These are phyloP conservation scores for Oryza officinalis DNA, from an alignment of 176 grass and related monocot genomes.

Conservation along the genomic window DNA sequence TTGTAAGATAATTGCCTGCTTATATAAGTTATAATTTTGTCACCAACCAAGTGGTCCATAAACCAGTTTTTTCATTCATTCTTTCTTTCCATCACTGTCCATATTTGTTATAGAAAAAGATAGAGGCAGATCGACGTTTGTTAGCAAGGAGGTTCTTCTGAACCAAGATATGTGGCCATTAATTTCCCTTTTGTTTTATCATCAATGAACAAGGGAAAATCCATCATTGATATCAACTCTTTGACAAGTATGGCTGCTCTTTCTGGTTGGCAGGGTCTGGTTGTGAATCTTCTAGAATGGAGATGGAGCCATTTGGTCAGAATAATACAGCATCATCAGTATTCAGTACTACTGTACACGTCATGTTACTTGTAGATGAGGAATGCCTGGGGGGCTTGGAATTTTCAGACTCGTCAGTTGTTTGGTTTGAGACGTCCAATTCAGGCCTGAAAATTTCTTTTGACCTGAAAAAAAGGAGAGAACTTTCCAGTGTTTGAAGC, in stretches of 20 bases:
- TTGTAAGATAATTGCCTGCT: not conserved
- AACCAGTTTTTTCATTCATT: not conserved
- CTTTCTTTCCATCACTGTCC: not conserved
- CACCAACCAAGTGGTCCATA: not conserved
- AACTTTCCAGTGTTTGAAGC: not conserved
- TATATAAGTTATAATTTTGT: not conserved
- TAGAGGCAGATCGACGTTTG: not conserved
- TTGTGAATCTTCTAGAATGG: not conserved
- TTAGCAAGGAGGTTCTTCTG: not conserved
- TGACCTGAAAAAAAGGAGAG: not conserved
- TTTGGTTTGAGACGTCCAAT: not conserved
- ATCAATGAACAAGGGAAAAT: not conserved
- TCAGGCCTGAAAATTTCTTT: not conserved
- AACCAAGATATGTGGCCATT: constrained; percentile 32
- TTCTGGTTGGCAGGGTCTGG: constrained; percentile 21
- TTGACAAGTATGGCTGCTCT: not conserved
- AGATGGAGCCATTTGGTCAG: not conserved
- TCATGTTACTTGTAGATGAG: not conserved
- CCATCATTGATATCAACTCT: not conserved
- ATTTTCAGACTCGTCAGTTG: not conserved
- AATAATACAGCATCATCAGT: not conserved
- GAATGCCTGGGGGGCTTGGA: not conserved
- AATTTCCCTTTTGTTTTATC: not conserved
- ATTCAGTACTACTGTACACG: not conserved
- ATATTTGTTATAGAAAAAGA: not conserved